Base-by-base conservation (phyloP, 2,329 filamentous ascomycete species). In the Furcasterigmium furcatum region DNA sequence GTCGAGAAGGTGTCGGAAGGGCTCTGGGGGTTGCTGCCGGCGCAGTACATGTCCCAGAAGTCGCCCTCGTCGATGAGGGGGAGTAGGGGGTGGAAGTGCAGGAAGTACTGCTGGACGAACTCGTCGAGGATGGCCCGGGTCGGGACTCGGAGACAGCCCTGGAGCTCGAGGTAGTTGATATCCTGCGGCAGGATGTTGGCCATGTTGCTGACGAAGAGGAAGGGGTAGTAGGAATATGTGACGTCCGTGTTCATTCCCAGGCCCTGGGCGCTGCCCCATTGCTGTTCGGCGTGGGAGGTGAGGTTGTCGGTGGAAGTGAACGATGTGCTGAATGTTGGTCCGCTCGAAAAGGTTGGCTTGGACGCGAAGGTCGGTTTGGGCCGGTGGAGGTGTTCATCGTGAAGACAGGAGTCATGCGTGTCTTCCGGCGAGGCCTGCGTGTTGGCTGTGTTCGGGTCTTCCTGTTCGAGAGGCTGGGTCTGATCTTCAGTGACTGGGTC, bases 51-150 rank as follows among this genome's bases (percentile, higher is more conserved):
- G 45, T 74, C 67, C 73, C 73, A 77, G 12, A 53, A 52, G 34
- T 72, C 64, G 1, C 68, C 70, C 53, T 78, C 69, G 41, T 72
- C 65, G 22, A 73, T 50, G 19, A 74, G 55, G 1, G 71, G 71
- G 24, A 73, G 56, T 24, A 71, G 51, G 2, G 70, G 69, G 45
- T 74, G 71, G n/a, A 73, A 67, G 44, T 73, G 69, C 12, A 73
- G 55, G 45, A 73, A 74, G 50, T 72, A 74, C 41, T 73, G 67
- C 51, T 70, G 65, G 5, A 77, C 61, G 46, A 79, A 75, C 41
- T 74, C 70, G 43, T 75, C 68, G 0, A 76, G 57, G 2, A 71
- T 58, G 1, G 58, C 47, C 19, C 63, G 59, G 1, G 63, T 67
- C 0, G 73, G 74, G 7, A 77, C 57, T 16, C 65, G 64, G 2